Conservation (phyloP, 116 monocot species). For the Zostera marina region DNA sequence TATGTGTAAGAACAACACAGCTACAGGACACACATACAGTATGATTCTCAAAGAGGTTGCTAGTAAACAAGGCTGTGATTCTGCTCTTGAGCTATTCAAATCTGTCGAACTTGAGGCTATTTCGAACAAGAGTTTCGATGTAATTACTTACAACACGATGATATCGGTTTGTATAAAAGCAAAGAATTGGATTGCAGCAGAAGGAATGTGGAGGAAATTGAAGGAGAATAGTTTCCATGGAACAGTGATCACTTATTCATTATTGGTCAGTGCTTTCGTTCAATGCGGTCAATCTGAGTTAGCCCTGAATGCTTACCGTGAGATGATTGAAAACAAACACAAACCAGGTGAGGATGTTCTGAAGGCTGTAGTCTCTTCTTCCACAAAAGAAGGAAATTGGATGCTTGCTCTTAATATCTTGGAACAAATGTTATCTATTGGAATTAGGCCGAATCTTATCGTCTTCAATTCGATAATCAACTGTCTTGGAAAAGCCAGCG, state of each 20-base stretch:
- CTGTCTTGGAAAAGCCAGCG: conserved; percentile 72
- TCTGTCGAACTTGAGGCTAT: conserved; percentile 28
- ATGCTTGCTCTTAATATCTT: conserved; percentile 38
- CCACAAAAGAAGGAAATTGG: conserved; percentile 84
- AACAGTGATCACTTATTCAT: conserved; percentile 47
- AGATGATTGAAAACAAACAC: conserved; percentile 47
- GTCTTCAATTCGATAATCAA: conserved; percentile 77
- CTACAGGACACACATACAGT: conserved; percentile 60
- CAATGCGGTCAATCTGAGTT: conserved; percentile 78
- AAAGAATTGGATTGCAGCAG: conserved; percentile 55
- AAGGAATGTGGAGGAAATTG: conserved; percentile 59
- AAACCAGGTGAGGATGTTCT: conserved; percentile 62
- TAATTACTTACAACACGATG: conserved; percentile 85
- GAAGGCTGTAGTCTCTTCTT: conserved; percentile 74
- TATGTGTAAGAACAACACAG: conserved; percentile 36
- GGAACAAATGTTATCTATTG: conserved; percentile 40
- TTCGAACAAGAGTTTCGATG: conserved; percentile 34
- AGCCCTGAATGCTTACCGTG: conserved; percentile 62
- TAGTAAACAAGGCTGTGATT: conserved; percentile 25
- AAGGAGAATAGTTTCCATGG: conserved; percentile 31
- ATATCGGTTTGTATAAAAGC: conserved; percentile 49
- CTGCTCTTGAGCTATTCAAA: conserved; percentile 53
- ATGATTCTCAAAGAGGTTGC: conserved; percentile 70
- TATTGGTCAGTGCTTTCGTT: conserved; percentile 72
- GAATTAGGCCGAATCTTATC: conserved; percentile 51